Evolutionary conservation across 2,329 filamentous ascomycete species (phyloP), one percentile per base, ranked within the genome.

Genomic region (Sarocladiaceae sp.): DNA sequence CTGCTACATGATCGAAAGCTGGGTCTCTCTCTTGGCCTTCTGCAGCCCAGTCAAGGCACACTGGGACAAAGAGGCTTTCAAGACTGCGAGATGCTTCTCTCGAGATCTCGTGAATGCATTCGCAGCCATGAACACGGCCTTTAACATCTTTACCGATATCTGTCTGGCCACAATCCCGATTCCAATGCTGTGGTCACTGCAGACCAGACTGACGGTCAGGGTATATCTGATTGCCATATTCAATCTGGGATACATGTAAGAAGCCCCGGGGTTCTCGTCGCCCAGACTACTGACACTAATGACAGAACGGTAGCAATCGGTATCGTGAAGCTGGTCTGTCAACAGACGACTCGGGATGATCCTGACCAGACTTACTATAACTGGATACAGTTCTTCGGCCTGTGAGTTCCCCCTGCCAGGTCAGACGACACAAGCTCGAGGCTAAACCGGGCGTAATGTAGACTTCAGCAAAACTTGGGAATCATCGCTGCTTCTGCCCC

Each of bases 131-230:
- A 39, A 18, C 18, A 21, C 26, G 20, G 62, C 53, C 3, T 60
- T 66, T 54, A 68, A 69, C 45, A 68, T 70, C 31, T 57, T 61
- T 7, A 69, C 66, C n/a, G 67, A 70, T 43, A 55, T 69, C 6
- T 54, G 62, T n/a, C 67, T 70, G 27, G 67, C 66, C 1, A 59
- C 64, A 1, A 53, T 70, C 15, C 67, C 68, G 1, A 55, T 69
- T 2, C 62, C 64, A 3, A 59, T 71, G 45, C 65, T 70, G 40
- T 65, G 64, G 60, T 52, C 54, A 6, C 51, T 69, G n/a, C 61
- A 69, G 45, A 59, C 66, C 54, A 64, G 63, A 50, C 51, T 52
- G n/a, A 57, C 58, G 12, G 60, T 59, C 1, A 58, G 62, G 16
- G 18, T 69, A 1, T 68, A 68, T 18, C 51, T 72, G 10, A 60